Evolutionary conservation across 208 protist genomes (phyloP).

Genomic region (Trypanosoma cruzi): DNA sequence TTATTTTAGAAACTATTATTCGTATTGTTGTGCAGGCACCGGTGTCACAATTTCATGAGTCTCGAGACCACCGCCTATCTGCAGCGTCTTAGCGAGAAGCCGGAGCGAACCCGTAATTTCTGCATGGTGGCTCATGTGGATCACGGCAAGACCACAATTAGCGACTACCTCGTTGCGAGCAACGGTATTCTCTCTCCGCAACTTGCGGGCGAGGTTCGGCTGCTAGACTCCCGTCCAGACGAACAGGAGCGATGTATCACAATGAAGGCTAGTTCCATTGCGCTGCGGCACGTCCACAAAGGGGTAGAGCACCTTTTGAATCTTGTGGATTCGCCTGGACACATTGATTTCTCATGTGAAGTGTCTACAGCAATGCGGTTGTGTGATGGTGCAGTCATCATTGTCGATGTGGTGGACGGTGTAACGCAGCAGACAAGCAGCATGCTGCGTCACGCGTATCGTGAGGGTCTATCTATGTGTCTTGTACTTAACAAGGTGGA

Average conservation of each 20-base stretch:
- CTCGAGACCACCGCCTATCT: conserved; percentile 46
- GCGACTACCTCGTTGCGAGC: conserved; percentile 96
- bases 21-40: background rate
- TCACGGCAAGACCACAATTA: conserved; percentile 99
- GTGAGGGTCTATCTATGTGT: conserved; percentile 94
- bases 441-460: conserved; percentile 97
- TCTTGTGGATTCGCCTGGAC: conserved; percentile 99
- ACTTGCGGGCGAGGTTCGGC: conserved; percentile 97
- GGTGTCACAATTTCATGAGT: conserved; percentile 26
- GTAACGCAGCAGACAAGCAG: conserved; percentile 95
- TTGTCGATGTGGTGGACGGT: conserved; percentile 99
- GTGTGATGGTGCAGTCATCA: conserved; percentile 97
- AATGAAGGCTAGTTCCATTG: conserved; percentile 99
- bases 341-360: conserved; percentile 99
- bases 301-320: conserved; percentile 93
- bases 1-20: too few relatives aligned
- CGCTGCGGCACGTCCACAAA: conserved; percentile 85
- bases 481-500: conserved; percentile 99
- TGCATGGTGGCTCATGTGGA: conserved; percentile 99
- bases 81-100: conserved; percentile 61
- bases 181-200: conserved; percentile 98
- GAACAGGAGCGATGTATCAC: conserved; percentile 99
- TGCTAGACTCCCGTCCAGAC: conserved; percentile 96
- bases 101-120: conserved; percentile 94
- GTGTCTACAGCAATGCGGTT: conserved; percentile 98